A percentile compares a stretch with the other conserved stretches of the same genome.
These are phyloP conservation scores for Eucalyptus sp. DNA, from an alignment of 345 rosid genomes.

Conservation along the genomic window DNA sequence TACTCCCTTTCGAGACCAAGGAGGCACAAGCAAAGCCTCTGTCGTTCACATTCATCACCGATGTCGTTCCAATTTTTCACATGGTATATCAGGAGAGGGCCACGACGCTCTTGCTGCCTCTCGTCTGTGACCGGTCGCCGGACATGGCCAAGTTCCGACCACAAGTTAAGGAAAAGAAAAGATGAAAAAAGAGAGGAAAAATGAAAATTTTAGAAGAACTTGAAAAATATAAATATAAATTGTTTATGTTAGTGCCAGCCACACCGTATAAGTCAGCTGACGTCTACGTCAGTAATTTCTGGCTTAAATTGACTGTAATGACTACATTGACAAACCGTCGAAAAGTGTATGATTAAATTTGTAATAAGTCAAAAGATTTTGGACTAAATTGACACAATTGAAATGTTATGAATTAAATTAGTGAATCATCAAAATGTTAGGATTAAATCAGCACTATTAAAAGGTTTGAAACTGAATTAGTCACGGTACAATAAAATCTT, in stretches of 20 bases:
- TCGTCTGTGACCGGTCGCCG: rapidly evolving
- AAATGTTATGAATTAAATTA: too few relatives aligned
- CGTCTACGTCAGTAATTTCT: rapidly evolving
- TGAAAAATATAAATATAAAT: too few relatives aligned
- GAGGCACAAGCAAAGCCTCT: too few relatives aligned
- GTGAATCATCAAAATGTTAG: background rate
- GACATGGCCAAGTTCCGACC: background rate
- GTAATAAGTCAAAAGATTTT: rapidly evolving
- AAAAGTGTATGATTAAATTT: too few relatives aligned
- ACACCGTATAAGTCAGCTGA: rapidly evolving
- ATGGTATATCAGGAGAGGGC: background rate
- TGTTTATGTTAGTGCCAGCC: rapidly evolving
- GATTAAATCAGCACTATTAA: too few relatives aligned
- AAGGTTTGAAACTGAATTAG: too few relatives aligned
- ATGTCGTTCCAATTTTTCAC: background rate
- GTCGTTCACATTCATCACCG: background rate
- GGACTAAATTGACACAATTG: too few relatives aligned
- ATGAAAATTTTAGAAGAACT: too few relatives aligned
- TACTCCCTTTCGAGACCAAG: background rate
- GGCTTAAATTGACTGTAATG: rapidly evolving
- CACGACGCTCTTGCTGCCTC: background rate
- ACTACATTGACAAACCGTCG: too few relatives aligned
- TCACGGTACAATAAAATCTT: too few relatives aligned
- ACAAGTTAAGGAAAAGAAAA: background rate
- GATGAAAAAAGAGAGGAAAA: background rate